Evolutionary conservation across 1,139 yeast genomes (phyloP).

Genomic region (Dujonia santamariae): DNA sequence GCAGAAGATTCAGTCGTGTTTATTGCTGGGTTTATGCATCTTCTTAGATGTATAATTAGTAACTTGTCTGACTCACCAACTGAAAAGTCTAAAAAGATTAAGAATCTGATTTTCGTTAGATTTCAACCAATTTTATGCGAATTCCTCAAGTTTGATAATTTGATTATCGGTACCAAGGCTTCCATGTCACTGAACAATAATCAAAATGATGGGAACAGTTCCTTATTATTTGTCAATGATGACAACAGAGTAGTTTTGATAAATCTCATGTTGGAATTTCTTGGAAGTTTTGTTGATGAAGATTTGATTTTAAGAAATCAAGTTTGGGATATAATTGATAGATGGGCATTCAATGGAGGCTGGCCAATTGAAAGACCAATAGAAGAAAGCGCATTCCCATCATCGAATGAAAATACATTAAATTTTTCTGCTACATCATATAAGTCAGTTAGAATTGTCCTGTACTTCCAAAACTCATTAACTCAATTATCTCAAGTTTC

Average conservation of each 20-base stretch:
- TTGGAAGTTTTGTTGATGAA: constrained; percentile 49
- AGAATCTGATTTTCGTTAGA: constrained; percentile 28
- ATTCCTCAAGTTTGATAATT: constrained; percentile 41
- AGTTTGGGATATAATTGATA: constrained; percentile 71
- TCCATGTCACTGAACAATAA: too few species aligned
- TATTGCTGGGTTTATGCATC: constrained; percentile 63
- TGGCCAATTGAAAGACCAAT: constrained; percentile 11
- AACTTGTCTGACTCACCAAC: constrained; percentile 22
- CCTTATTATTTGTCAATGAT: constrained; percentile 22
- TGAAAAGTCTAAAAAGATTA: constrained; percentile 28
- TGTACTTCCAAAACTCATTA: constrained; percentile 32
- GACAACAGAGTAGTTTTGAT: constrained; percentile 35
- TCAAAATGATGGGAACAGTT: constrained; percentile 2
- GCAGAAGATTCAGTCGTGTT: constrained; percentile 82
- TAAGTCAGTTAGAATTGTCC: constrained; percentile 24
- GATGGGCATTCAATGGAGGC: constrained; percentile 59
- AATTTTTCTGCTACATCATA: constrained; percentile 19
- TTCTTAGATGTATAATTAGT: constrained; percentile 33
- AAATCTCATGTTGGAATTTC: constrained; percentile 33
- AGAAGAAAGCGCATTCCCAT: neutral
- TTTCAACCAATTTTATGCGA: constrained; percentile 35
- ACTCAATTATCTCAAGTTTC: constrained; percentile 51
- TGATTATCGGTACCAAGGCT: constrained; percentile 22
- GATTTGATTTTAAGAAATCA: constrained; percentile 35
- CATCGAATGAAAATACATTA: constrained; percentile 1